phyloP scores from a whole-genome alignment of 805 yeast genomes.

The Saccharomycopsis olivae region DNA sequence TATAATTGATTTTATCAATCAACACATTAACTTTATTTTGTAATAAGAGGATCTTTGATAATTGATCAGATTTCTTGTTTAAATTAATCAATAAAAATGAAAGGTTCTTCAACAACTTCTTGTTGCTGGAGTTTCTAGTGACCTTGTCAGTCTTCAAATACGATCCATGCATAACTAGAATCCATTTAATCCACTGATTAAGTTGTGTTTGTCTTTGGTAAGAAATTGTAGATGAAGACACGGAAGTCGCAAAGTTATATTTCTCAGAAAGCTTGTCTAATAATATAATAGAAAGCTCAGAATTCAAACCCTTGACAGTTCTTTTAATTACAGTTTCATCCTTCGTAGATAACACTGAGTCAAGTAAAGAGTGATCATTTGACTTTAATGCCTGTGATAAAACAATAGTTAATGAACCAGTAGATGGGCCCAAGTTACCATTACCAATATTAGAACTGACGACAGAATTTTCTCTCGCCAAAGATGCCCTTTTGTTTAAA shows the following conservation, averaged over 20 bases:
- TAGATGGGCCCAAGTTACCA: conserved; percentile 30
- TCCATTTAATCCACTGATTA: conserved; percentile 79
- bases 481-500: conserved; percentile 8
- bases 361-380: conserved; percentile 77
- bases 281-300: conserved; percentile 42
- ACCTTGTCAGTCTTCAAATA: conserved; percentile 42
- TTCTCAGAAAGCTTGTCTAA: conserved; percentile 51
- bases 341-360: conserved; percentile 56
- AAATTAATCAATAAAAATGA: conserved; percentile 47
- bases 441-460: conserved; percentile 18
- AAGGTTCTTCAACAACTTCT: conserved; percentile 39
- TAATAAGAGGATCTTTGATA: conserved; percentile 65
- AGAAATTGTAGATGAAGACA: conserved; percentile 35
- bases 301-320: conserved; percentile 45
- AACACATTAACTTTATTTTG: conserved; percentile 75
- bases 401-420: conserved; percentile 76
- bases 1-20: conserved; percentile 39
- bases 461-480: too few species aligned
- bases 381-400: conserved; percentile 81
- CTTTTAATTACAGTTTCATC: conserved; percentile 43
- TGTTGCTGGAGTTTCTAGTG: conserved; percentile 29
- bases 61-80: conserved; percentile 49
- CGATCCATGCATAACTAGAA: conserved; percentile 75
- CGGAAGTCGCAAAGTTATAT: conserved; percentile 16
- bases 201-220: conserved; percentile 30